These are phyloP conservation scores for Phytopythium vexans DNA, from an alignment of 352 stramenopile species.

Conservation along the genomic window DNA sequence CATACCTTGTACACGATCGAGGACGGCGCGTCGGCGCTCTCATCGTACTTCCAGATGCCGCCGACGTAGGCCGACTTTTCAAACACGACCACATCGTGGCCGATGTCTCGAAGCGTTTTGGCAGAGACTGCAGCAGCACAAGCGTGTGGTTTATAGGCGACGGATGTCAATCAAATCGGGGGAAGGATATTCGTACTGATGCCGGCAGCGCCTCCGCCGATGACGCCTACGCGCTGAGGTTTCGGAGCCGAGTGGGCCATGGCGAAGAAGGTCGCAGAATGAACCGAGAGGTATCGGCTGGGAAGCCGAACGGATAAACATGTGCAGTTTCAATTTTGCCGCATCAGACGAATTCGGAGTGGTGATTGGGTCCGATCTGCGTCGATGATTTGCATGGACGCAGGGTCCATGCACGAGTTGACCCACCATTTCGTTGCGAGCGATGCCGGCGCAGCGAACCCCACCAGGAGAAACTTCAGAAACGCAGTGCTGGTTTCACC, in stretches of 20 bases:
- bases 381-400: no score
- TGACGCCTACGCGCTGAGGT: conserved; percentile 48
- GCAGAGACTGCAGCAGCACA: conserved; percentile 50
- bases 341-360: no score
- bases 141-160: background rate
- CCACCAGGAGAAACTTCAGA: no score
- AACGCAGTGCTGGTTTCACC: no score
- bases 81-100: conserved; percentile 69
- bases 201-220: conserved; percentile 69
- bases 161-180: background rate
- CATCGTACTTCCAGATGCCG: conserved; percentile 80
- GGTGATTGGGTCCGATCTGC: no score
- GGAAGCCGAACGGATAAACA: no score
- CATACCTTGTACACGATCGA: conserved; percentile 67
- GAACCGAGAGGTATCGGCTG: no score
- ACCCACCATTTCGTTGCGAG: no score
- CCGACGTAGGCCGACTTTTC: conserved; percentile 58
- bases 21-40: conserved; percentile 30
- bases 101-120: conserved; percentile 59
- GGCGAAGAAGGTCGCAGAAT: background rate
- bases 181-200: conserved; percentile 49
- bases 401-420: no score
- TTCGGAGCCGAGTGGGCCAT: background rate
- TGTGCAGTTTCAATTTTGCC: no score
- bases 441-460: no score